Percentiles rank a stretch among this genome's conserved stretches.
These are phyloP conservation scores for Naganishia liquefaciens DNA, from an alignment of 1,284 basidiomycete species.

Conservation along the genomic window DNA sequence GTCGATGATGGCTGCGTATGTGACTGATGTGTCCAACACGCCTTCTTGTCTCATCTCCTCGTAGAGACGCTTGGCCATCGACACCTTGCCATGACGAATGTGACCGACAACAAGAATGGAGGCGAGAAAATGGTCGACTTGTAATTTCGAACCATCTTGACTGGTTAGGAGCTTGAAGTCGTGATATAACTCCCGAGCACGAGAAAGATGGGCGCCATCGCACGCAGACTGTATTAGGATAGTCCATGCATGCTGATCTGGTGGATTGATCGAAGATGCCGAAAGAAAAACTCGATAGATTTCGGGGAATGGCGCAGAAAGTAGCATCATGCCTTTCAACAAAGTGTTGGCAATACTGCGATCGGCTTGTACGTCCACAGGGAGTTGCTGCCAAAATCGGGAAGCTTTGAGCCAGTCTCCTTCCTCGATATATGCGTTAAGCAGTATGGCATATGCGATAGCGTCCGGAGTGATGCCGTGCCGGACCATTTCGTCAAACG, in stretches of 20 bases:
- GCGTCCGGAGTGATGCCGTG: constrained; percentile 65
- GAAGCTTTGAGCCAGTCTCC: constrained; percentile 62
- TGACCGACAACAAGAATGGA: constrained; percentile 85
- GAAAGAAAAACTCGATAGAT: constrained; percentile 68
- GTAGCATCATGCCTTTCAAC: constrained; percentile 79
- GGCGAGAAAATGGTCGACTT: constrained; percentile 60
- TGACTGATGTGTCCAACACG: constrained; percentile 69
- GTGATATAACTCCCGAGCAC: constrained; percentile 19
- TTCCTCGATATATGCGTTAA: constrained; percentile 81
- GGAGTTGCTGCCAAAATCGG: constrained; percentile 37
- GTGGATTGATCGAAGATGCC: constrained; percentile 60
- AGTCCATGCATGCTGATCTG: constrained; percentile 70
- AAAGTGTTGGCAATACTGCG: constrained; percentile 68
- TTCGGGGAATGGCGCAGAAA: constrained; percentile 71
- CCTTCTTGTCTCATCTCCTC: constrained; percentile 71
- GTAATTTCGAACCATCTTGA: neutral
- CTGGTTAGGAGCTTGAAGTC: constrained; percentile 11
- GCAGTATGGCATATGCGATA: constrained; percentile 67
- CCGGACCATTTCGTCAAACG: constrained; percentile 60
- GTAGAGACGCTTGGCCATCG: constrained; percentile 67
- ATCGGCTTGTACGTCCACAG: constrained; percentile 55
- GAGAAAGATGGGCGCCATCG: constrained; percentile 60
- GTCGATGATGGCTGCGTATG: constrained; percentile 69
- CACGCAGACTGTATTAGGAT: constrained; percentile 81
- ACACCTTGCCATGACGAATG: constrained; percentile 63